Conservation (phyloP, 345 rosid genomes). For the Heritiera fomes region DNA sequence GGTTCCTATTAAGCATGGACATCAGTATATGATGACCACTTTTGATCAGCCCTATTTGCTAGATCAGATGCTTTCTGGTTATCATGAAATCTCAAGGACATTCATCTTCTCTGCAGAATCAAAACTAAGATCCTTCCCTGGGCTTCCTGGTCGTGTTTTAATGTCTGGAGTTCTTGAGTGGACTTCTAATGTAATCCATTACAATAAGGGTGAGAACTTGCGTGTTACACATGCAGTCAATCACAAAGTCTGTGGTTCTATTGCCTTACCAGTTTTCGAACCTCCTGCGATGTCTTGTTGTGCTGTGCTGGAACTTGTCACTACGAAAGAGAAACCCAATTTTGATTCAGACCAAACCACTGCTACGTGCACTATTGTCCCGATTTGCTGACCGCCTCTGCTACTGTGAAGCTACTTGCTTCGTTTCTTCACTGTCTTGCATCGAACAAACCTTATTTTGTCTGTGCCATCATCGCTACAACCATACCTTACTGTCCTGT, state of each 20-base stretch:
- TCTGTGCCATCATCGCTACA: too few relatives aligned
- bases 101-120: constrained; percentile 70
- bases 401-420: too few relatives aligned
- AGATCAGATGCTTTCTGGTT: constrained; percentile 76
- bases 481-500: too few relatives aligned
- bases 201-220: constrained; percentile 60
- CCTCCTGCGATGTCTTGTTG: constrained; percentile 52
- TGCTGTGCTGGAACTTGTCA: constrained; percentile 86
- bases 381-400: too few relatives aligned
- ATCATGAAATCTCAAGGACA: constrained; percentile 77
- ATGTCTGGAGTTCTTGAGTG: constrained; percentile 83
- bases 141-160: constrained; percentile 94
- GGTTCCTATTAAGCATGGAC: constrained; percentile 68
- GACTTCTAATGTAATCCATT: constrained; percentile 80
- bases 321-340: constrained; percentile 69
- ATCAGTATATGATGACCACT: constrained; percentile 65
- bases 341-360: constrained; percentile 81
- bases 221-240: constrained; percentile 61
- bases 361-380: too few relatives aligned
- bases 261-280: constrained; percentile 76
- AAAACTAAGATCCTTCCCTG: constrained; percentile 55
- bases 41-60: constrained; percentile 80
- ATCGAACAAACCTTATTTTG: too few relatives aligned
- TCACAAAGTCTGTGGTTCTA: constrained; percentile 70
- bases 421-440: too few relatives aligned